Percentiles rank a stretch among this genome's conserved stretches.
Evolutionary conservation across 768 basidiomycete genomes (phyloP).

Genomic region (Pulveroboletus sp.): DNA sequence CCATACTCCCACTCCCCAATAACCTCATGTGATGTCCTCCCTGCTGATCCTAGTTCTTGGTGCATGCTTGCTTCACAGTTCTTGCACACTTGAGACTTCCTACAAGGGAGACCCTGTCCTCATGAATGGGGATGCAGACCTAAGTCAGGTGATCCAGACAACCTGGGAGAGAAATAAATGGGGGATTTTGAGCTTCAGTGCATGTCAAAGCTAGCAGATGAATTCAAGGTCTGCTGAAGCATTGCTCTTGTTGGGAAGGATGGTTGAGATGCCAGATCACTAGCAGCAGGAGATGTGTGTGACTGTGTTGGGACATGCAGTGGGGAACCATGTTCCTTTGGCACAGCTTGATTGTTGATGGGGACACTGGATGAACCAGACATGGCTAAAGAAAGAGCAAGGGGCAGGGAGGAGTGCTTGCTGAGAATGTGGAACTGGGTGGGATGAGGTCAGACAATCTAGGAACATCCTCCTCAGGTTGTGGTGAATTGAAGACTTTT

Average conservation of each 20-base stretch:
- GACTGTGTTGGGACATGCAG: slow-evolving; percentile 3
- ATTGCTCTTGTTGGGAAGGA: slow-evolving; percentile 8
- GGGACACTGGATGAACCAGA: slow-evolving; percentile 18
- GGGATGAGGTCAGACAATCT: slow-evolving; percentile 28
- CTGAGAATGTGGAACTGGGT: slow-evolving; percentile 18
- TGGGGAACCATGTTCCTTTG: slow-evolving; percentile 3
- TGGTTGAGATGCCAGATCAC: not conserved
- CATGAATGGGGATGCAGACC: slow-evolving; percentile 19
- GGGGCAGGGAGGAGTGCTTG: slow-evolving; percentile 28
- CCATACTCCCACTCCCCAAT: slow-evolving; percentile 41
- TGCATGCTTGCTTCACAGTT: slow-evolving; percentile 16
- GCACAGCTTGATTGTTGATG: slow-evolving; percentile 5
- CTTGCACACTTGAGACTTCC: slow-evolving; percentile 19
- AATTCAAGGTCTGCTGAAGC: slow-evolving; percentile 15
- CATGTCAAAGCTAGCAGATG: slow-evolving; percentile 17
- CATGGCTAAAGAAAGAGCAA: slow-evolving; percentile 17
- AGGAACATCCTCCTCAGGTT: slow-evolving; percentile 9
- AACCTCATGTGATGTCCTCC: slow-evolving; percentile 53
- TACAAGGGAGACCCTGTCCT: slow-evolving; percentile 29
- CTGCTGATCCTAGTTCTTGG: slow-evolving; percentile 47
- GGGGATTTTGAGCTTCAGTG: slow-evolving; percentile 24
- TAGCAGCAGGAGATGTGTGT: not conserved
- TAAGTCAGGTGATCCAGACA: slow-evolving; percentile 18
- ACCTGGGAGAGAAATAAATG: slow-evolving; percentile 12
- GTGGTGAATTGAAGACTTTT: slow-evolving; percentile 16